phyloP scores from a whole-genome alignment of 2,329 filamentous ascomycete genomes.

The Teratosphaeria viscida region DNA sequence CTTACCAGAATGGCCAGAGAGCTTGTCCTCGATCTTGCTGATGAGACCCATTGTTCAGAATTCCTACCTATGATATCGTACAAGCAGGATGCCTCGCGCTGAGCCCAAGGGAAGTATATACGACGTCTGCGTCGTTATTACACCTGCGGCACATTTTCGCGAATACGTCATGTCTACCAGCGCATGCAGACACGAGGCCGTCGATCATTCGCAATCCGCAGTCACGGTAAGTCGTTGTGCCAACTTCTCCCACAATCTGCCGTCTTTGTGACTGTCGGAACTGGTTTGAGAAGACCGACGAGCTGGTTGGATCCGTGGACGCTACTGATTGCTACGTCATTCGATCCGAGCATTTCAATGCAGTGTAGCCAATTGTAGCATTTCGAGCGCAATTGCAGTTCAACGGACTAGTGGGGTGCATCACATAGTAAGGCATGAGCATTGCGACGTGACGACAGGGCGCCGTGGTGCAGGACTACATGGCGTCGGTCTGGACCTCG shows the following conservation, averaged over 20 bases:
- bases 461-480: background rate
- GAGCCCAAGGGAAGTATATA: background rate
- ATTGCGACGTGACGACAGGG: background rate
- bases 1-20: background rate
- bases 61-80: background rate
- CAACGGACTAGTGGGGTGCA: background rate
- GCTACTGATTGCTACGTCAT: background rate
- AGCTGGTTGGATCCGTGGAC: background rate
- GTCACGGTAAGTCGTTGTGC: background rate
- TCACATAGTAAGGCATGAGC: background rate
- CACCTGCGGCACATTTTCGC: background rate
- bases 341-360: background rate
- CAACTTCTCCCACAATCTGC: background rate
- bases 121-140: background rate
- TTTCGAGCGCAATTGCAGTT: background rate
- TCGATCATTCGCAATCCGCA: background rate
- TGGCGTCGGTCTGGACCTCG: background rate
- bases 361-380: background rate
- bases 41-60: constrained; percentile 5
- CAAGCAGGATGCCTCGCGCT: background rate
- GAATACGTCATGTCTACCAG: background rate
- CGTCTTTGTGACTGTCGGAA: background rate
- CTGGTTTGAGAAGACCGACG: background rate
- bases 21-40: constrained; percentile 7
- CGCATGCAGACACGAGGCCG: background rate